Percentiles rank a stretch among this genome's conserved stretches.
Evolutionary conservation across 345 rosid species (phyloP).

Genomic region (Durio zibethinus): DNA sequence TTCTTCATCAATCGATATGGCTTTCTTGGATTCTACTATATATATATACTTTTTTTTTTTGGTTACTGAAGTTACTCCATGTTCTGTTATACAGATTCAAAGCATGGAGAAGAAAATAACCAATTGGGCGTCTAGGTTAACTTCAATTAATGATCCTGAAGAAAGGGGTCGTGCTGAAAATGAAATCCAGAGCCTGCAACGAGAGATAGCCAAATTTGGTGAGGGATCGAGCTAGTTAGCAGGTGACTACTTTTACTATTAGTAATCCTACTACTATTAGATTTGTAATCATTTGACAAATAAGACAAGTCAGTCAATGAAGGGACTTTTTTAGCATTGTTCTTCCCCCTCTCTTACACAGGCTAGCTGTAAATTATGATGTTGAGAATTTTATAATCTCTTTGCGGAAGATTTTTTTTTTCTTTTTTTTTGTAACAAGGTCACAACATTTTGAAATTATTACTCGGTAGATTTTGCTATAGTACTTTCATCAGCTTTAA

Average conservation of each 20-base stretch:
- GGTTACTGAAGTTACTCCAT: background rate
- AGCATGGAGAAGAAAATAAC: constrained; percentile 35
- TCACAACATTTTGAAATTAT: too few species aligned
- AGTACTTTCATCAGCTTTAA: too few species aligned
- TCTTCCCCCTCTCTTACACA: too few species aligned
- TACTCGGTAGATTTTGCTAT: too few species aligned
- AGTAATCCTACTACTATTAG: background rate
- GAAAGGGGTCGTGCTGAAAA: constrained; percentile 34
- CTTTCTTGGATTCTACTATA: too few species aligned
- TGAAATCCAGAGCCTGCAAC: constrained; percentile 32
- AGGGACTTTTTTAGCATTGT: too few species aligned
- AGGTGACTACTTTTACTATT: background rate
- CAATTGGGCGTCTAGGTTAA: background rate
- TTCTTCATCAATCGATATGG: background rate
- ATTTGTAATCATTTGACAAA: background rate
- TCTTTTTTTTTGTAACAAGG: too few species aligned
- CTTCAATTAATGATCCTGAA: constrained; percentile 15
- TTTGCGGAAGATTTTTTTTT: too few species aligned
- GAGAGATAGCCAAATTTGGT: constrained; percentile 24
- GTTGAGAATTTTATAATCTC: too few species aligned
- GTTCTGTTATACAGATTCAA: constrained; percentile 30
- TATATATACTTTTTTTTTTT: background rate
- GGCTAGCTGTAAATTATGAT: too few species aligned
- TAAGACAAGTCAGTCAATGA: background rate
- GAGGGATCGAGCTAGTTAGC: background rate